Conservation (phyloP, 352 stramenopile species). For the Globisporangium echinulatum region DNA sequence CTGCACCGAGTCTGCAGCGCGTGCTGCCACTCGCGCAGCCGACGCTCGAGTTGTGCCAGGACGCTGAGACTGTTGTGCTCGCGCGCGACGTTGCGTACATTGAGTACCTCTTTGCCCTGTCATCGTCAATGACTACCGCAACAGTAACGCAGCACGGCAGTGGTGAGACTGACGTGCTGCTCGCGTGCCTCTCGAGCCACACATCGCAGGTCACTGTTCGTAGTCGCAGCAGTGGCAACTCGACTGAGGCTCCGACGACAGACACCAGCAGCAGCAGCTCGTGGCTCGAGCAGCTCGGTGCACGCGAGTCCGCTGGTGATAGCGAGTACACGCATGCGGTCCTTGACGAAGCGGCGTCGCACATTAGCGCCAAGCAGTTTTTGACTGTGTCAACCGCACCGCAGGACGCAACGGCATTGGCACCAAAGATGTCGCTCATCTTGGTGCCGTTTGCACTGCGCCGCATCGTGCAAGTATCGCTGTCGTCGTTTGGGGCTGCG, state of each 20-base stretch:
- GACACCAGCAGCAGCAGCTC: background rate
- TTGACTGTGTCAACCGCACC: conserved; percentile 20
- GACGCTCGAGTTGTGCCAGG: conserved; percentile 57
- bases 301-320: conserved; percentile 10
- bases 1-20: conserved; percentile 22
- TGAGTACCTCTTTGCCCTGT: conserved; percentile 42
- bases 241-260: background rate
- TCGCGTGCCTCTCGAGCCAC: conserved; percentile 23
- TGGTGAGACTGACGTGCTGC: conserved; percentile 19
- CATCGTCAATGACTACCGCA: conserved; percentile 2
- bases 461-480: conserved; percentile 38
- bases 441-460: conserved; percentile 54
- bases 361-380: conserved; percentile 47
- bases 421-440: conserved; percentile 17
- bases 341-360: conserved; percentile 32
- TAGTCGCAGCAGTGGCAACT: background rate
- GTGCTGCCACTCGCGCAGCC: conserved; percentile 27
- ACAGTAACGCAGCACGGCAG: background rate
- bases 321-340: conserved; percentile 22
- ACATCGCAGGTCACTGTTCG: conserved; percentile 1
- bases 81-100: conserved; percentile 56
- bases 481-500: conserved; percentile 27
- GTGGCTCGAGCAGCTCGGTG: conserved; percentile 32
- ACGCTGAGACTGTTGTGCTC: conserved; percentile 39
- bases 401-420: no score